Base-by-base conservation (phyloP, 495 filamentous ascomycete species). In the Cladorrhinum samala region DNA sequence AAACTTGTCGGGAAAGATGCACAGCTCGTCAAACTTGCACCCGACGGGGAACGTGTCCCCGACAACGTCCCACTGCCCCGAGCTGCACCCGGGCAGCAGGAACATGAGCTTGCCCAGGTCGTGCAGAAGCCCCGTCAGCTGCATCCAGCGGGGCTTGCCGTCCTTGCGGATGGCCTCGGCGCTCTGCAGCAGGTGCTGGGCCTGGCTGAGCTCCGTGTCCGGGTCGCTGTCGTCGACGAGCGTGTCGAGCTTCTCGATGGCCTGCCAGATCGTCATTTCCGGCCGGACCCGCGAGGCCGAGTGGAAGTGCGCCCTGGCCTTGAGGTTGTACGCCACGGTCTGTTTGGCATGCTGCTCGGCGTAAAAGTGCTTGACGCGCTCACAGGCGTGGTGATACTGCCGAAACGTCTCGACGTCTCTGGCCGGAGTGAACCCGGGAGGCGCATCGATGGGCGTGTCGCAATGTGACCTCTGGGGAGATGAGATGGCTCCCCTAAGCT, bases 11-110 rank as follows among this genome's bases (percentile, higher is more conserved):
- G 79, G 76, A 68, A 89, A 89, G 73, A 95, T 87, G 68, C 88
- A 89, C 30, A 76, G 70, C 41, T 83, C 72, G 56, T 89, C 84
- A 56, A 92, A 94, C 43, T 72, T 79, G 60, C 88, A 91, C 49
- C 90, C 90, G n/a, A 95, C 87, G 25, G 90, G 89, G 71, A 94
- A 94, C 0, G 88, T 92, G 61, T 95, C 90, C 14, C 90, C 90
- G 9, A 95, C 89, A 13, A 94, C 88, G 61, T 93, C 90, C 90
- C 90, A 94, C 66, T 95, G 90, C 43, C 90, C 89, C 52, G 84
- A 69, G 9, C 85, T 87, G n/a, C 87, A 88, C 46, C 81, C 85
- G 68, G 83, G 88, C 72, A 93, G 91, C 77, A 83, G 92, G 8
- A 67, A 59, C 27, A 94, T 80, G 14, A 94, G 78, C 70, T 94